Base-by-base conservation (phyloP, 2,329 filamentous ascomycete species). In the Colletotrichum sp. region DNA sequence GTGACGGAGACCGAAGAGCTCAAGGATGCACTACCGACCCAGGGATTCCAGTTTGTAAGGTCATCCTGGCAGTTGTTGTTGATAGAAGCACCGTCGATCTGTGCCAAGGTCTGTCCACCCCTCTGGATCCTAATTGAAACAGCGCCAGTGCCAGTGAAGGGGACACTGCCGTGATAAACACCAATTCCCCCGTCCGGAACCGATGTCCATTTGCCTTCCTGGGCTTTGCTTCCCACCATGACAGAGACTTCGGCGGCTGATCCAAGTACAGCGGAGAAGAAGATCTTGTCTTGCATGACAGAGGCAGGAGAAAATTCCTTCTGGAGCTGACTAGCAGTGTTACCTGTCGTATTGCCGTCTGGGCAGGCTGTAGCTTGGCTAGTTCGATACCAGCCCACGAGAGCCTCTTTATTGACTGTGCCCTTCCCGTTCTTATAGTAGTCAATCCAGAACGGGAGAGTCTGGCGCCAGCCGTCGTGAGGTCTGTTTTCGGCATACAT, bases 401-500 rank as follows among this genome's bases (percentile, higher is more conserved):
- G 71, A 12, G 78, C 78, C 63, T 84, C 83, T 72, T 58, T 21
- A 2, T 77, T 76, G 28, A 72, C 80, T 79, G 55, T 83, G 60
- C 72, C 81, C 58, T 80, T 81, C 9, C 82, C 83, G 43, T 81
- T 85, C 80, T 90, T 90, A 82, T 88, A 91, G 32, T 82, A 80
- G 30, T 85, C 81, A 78, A 90, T 90, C 78, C 86, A 86, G 79
- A 87, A 88, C 4, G 89, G 88, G 3, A 91, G 82, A n/a, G 88
- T 78, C n/a, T 81, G 80, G 26, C 87, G 86, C 86, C 88, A 91
- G 32, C 82, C 86, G 28, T 88, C 86, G 79, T 92, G 90, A 5
- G 86, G 85, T 81, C 87, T 85, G 72, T 84, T 82, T 18, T 84
- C 74, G 52, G 87, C 88, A 78, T 90, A 92, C 75, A 83, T 81